Percentiles rank a stretch among this genome's conserved stretches.
Evolutionary conservation across 179 eudicot genomes (phyloP).

Genomic region (Spergularia azorica): DNA sequence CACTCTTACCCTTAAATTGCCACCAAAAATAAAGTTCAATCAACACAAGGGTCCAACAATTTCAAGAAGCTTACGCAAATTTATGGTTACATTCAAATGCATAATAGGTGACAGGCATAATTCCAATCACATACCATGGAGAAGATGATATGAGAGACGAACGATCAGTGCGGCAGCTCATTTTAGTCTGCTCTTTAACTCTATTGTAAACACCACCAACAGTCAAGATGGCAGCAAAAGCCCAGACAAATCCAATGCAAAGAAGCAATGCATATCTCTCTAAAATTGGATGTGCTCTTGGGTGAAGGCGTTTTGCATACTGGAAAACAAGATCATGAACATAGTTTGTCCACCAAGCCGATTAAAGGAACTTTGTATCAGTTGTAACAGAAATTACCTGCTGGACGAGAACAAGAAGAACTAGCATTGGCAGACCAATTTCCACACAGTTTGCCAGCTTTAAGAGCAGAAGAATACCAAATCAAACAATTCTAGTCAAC

Average conservation of each 20-base stretch:
- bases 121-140: constrained; percentile 60
- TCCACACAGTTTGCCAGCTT: constrained; percentile 87
- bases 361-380: not conserved
- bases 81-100: not conserved
- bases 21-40: constrained; percentile 10
- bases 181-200: constrained; percentile 47
- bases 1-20: constrained; percentile 59
- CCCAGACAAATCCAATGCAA: constrained; percentile 82
- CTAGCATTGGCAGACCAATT: constrained; percentile 87
- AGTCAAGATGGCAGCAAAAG: constrained; percentile 88
- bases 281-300: constrained; percentile 38
- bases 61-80: not conserved
- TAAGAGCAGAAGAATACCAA: not conserved
- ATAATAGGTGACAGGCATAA: not conserved
- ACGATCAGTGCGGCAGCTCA: constrained; percentile 80
- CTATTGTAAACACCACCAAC: constrained; percentile 81
- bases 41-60: not conserved
- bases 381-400: constrained; percentile 47
- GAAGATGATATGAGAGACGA: constrained; percentile 71
- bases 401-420: constrained; percentile 67
- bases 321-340: constrained; percentile 33
- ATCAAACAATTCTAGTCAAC: constrained; percentile 5
- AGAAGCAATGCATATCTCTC: constrained; percentile 90
- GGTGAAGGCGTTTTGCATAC: constrained; percentile 65
- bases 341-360: not conserved